Conservation (phyloP, 305 asterid species). For the Vinca major region DNA sequence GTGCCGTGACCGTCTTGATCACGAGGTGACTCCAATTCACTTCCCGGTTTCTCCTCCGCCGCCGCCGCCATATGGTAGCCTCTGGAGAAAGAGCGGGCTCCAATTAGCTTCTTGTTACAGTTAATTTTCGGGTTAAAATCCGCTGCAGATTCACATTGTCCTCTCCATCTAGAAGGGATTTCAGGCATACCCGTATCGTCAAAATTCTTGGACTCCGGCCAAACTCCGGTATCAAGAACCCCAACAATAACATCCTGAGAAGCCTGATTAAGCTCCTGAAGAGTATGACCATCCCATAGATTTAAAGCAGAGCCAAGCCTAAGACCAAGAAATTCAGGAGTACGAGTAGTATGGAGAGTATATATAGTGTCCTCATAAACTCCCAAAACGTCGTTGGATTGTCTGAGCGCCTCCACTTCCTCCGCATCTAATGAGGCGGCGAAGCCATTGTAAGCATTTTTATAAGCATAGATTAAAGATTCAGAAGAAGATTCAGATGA, state of each 20-base stretch:
- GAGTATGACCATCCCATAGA: constrained; percentile 25
- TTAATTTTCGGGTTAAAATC: constrained; percentile 31
- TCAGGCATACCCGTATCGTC: constrained; percentile 26
- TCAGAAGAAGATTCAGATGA: constrained; percentile 15
- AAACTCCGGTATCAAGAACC: constrained; percentile 43
- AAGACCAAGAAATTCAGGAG: constrained; percentile 37
- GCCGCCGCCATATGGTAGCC: constrained; percentile 28
- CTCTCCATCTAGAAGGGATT: constrained; percentile 35
- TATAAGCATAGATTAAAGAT: constrained; percentile 30
- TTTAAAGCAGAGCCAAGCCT: constrained; percentile 24
- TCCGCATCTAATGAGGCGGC: constrained; percentile 27
- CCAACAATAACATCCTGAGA: constrained; percentile 37
- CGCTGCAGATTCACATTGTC: constrained; percentile 26
- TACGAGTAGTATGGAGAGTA: constrained; percentile 34
- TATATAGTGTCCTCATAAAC: constrained; percentile 36
- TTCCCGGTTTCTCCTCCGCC: constrained; percentile 12
- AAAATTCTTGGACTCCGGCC: constrained; percentile 43
- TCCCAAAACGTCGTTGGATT: constrained; percentile 30
- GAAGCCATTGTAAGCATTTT: constrained; percentile 35
- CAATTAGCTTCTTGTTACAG: constrained; percentile 34
- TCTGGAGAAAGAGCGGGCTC: constrained; percentile 30
- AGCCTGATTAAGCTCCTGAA: constrained; percentile 27
- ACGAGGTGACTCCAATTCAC: constrained; percentile 28
- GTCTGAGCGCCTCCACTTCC: constrained; percentile 30
- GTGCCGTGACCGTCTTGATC: constrained; percentile 75